Evolutionary conservation across 2,329 filamentous ascomycete species (phyloP).

Genomic region (Spiromastix sp.): DNA sequence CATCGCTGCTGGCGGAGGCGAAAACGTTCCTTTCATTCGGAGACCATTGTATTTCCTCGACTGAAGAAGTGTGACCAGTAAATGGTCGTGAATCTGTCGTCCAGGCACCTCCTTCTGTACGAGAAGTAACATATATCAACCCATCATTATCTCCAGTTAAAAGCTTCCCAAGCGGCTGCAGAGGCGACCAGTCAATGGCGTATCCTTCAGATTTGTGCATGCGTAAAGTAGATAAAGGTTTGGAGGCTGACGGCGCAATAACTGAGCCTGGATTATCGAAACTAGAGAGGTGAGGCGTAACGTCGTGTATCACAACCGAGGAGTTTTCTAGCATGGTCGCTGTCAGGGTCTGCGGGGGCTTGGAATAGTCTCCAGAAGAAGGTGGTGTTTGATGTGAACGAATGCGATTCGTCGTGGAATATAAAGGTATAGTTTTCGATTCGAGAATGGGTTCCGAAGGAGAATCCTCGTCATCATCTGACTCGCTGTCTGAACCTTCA

Average conservation of each 20-base stretch:
- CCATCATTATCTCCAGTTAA: conserved; percentile 87
- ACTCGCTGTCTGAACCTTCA: conserved; percentile 48
- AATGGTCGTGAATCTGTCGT: conserved; percentile 77
- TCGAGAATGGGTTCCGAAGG: conserved; percentile 82
- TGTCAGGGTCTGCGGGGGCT: conserved; percentile 69
- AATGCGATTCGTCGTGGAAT: conserved; percentile 86
- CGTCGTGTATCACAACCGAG: conserved; percentile 85
- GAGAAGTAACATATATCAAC: conserved; percentile 76
- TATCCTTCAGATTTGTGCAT: conserved; percentile 94
- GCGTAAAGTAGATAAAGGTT: conserved; percentile 75
- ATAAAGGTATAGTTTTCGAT: conserved; percentile 76
- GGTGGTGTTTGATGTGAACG: conserved; percentile 72
- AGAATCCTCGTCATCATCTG: conserved; percentile 50
- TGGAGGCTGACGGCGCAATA: conserved; percentile 73
- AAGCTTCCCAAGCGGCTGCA: conserved; percentile 70
- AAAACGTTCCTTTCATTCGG: conserved; percentile 90
- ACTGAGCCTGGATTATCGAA: conserved; percentile 82
- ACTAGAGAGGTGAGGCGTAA: conserved; percentile 76
- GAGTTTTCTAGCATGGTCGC: conserved; percentile 88
- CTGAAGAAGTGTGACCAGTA: conserved; percentile 69
- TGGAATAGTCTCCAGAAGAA: conserved; percentile 50
- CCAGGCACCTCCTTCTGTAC: conserved; percentile 80
- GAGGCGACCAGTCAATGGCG: conserved; percentile 89
- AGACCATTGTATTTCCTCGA: conserved; percentile 96
- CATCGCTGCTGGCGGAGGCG: conserved; percentile 85